Evolutionary conservation across 139 green algal species (phyloP), one percentile per base, ranked within the genome.

Genomic region (Chlamydomonas sp.): DNA sequence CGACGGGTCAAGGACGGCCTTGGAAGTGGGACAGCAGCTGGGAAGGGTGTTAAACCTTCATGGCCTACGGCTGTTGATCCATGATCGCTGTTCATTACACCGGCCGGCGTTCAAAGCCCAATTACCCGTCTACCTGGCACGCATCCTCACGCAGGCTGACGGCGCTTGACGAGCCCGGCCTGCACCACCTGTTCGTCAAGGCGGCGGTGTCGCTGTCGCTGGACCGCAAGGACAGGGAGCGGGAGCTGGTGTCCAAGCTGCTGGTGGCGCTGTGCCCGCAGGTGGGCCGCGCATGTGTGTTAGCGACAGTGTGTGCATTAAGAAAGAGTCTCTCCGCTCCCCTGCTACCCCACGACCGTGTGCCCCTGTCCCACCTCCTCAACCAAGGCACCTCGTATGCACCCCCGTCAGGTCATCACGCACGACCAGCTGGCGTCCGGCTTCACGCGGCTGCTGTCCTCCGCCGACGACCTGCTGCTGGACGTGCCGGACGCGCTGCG

Each of bases 101-200:
- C n/a, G n/a, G n/a, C n/a, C n/a, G n/a, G n/a, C n/a, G n/a, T n/a
- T n/a, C n/a, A n/a, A n/a, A n/a, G n/a, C n/a, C n/a, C n/a, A n/a
- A n/a, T n/a, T n/a, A n/a, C n/a, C n/a, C n/a, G n/a, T n/a, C n/a
- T n/a, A n/a, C n/a, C n/a, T n/a, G n/a, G n/a, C n/a, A n/a, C n/a
- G n/a, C n/a, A n/a, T n/a, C n/a, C n/a, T n/a, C 74, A 6, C 18
- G 2, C 80, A 90, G 92, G 71, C 89, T 99, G 75, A 31, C 85
- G 2, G 94, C 98, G 84, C 90, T 98, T 64, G 92, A 96, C 5
- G 90, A 98, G 88, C 95, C 96, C 2, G 97, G 95, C 66, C 95
- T 98, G 83, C 92, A 97, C 87, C 95, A 98, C 79, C 94, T 99
- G 77, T 97, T 98, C 91, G 94, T 99, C 62, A 99, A 98, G 93